These are phyloP conservation scores for Saccharomyces hybrid DNA, from an alignment of 1,139 yeast genomes.

Conservation along the genomic window DNA sequence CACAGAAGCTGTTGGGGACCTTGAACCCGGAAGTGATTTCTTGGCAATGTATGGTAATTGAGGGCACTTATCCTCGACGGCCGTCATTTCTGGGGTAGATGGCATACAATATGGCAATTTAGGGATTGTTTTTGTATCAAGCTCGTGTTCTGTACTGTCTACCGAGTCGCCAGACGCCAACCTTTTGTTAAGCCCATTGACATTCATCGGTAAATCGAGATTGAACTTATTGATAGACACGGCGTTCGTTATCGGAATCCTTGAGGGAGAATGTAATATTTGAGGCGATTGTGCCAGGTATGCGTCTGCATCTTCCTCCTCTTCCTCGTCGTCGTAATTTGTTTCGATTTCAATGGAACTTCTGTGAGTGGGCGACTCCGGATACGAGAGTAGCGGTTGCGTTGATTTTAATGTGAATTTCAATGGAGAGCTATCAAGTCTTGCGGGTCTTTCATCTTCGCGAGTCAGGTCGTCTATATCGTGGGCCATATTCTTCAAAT, in stretches of 20 bases:
- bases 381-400: constrained; percentile 6
- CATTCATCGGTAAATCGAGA: not conserved
- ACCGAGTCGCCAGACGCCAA: not conserved
- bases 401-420: constrained; percentile 9
- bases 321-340: not conserved
- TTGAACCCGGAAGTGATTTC: not conserved
- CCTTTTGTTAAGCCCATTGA: not conserved
- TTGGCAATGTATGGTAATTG: not conserved
- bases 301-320: not conserved
- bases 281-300: not conserved
- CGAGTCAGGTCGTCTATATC: not conserved
- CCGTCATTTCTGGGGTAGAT: not conserved
- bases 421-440: constrained; percentile 18
- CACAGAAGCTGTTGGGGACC: not conserved
- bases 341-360: not conserved
- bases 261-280: constrained; percentile 16
- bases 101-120: not conserved
- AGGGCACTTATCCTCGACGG: not conserved
- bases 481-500: not conserved
- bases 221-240: constrained; percentile 21
- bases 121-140: not conserved
- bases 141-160: not conserved
- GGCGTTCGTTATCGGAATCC: constrained; percentile 24
- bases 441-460: not conserved
- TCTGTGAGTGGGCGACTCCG: not conserved